These are phyloP conservation scores for Fusarium concolor DNA, from an alignment of 2,329 filamentous ascomycete genomes.

Conservation along the genomic window DNA sequence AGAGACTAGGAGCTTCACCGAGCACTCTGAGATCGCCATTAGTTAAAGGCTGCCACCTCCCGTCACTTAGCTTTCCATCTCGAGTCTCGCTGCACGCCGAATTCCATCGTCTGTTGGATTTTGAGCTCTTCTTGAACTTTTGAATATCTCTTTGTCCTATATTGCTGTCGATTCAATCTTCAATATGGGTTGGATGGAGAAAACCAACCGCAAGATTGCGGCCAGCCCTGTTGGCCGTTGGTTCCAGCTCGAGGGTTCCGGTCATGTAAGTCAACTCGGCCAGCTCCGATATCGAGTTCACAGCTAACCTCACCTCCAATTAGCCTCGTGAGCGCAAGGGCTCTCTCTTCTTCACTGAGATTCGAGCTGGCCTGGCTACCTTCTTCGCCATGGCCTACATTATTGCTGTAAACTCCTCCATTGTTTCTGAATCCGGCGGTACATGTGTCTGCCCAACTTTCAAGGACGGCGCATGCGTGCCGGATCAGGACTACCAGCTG, in stretches of 20 bases:
- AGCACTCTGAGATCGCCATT: conserved; percentile 1
- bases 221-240: conserved; percentile 73
- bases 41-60: conserved; percentile 30
- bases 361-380: conserved; percentile 84
- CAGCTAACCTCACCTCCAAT: background rate
- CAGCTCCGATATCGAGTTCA: background rate
- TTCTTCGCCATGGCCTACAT: conserved; percentile 75
- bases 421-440: conserved; percentile 74
- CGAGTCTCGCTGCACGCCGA: conserved; percentile 1
- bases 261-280: conserved; percentile 72
- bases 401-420: conserved; percentile 64
- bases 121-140: conserved; percentile 17
- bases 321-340: conserved; percentile 78
- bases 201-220: conserved; percentile 69
- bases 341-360: conserved; percentile 83
- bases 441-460: conserved; percentile 77
- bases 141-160: conserved; percentile 9
- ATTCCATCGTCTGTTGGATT: background rate
- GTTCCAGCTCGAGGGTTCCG: conserved; percentile 85
- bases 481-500: conserved; percentile 70
- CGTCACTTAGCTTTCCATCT: conserved; percentile 11
- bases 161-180: conserved; percentile 6
- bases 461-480: conserved; percentile 61
- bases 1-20: conserved; percentile 20
- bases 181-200: conserved; percentile 63